Base-by-base conservation (phyloP, 805 yeast genomes). In the Metschnikowia chrysomelidarum region DNA sequence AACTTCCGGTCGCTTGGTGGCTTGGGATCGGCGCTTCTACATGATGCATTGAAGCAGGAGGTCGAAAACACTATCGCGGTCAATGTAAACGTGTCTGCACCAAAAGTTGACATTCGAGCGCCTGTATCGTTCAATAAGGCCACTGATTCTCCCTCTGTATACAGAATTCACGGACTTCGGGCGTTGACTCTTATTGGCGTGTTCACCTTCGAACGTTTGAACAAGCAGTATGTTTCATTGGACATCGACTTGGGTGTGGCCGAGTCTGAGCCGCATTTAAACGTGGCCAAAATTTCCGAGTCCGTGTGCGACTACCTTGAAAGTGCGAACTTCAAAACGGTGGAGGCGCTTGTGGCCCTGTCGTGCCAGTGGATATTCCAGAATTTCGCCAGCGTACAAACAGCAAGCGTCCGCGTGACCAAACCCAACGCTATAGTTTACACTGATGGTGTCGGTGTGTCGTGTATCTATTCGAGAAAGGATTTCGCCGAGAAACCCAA, bases 401-500 rank as follows among this genome's bases (percentile, higher is more conserved):
- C 59, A 15, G 75, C 74, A 1, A 50, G 57, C 12, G 93, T 85
- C 1, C 69, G 68, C 18, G 95, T 88, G 1, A 75, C 80, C 25
- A 93, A 93, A 58, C 91, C 96, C 4, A 83, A 87, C 50, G 98
- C 98, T 1, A 76, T 93, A 13, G 81, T 87, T 1, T 80, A 73
- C 53, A 86, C 96, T 0, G 80, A 83, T 25, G 94, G 91, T 15
- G 98, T 95, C 11, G 98, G 97, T 4, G 96, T 91, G 4, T 73
- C 81, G 32, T 76, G 87, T 18, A 57, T 57, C 0, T 72, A 89
- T 56, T 56, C 67, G 0, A 55, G 62, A 3, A 54, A 50, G 1
- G 72, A 74, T 22, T 71, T 77, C 32, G 44, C 53, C 19, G 12
- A 30, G 9, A 33, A 28, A 8, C 20, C 37, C 3, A 24, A 18